Evolutionary conservation across 2,329 filamentous ascomycete species (phyloP), one percentile per base, ranked within the genome.

Genomic region (Penicillium sclerotigenum): DNA sequence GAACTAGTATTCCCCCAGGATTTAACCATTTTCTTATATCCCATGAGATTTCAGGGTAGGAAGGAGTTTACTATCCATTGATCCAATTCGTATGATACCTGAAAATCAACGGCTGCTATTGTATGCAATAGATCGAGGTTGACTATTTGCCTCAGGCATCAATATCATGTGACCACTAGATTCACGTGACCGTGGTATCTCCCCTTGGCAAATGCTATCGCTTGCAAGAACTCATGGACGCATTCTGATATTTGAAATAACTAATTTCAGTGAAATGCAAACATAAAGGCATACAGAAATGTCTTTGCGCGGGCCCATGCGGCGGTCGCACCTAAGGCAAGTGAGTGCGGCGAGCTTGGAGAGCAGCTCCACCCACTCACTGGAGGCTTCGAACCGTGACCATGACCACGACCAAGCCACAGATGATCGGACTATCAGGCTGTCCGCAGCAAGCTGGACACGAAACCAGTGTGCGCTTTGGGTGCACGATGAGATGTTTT

Each of bases 401-500:
- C 57, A 65, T 48, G 67, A 68, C 46, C 56, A 65, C 51, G 59
- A 62, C 53, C 66, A 64, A 20, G 66, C 62, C 22, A 63, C 61
- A n/a, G 67, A 71, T 45, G 66, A 68, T 20, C 65, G 60, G 52
- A 62, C 58, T 6, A 58, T 66, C 26, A 62, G 68, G 14, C 48
- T 66, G 18, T 67, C 67, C 5, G 64, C 61, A 3, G 59, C 65
- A 29, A 69, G 69, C 28, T 62, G 71, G 36, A 66, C 60, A 46
- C 68, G 70, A 14, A 68, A 68, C 8, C 66, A 68, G 58, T 82
- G 80, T 64, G 78, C 77, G 3, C 70, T 84, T 14, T 83, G 81
- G 79, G 79, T 82, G 8, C 81, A 84, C 63, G 89, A 92, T 70
- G 90, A 95, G 62, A 85, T 83, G 40, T 88, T 91, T 66, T 86